A percentile compares a stretch with the other conserved stretches of the same genome.
Conservation (phyloP, 305 asterid genomes). For the Fraxinus greggii region DNA sequence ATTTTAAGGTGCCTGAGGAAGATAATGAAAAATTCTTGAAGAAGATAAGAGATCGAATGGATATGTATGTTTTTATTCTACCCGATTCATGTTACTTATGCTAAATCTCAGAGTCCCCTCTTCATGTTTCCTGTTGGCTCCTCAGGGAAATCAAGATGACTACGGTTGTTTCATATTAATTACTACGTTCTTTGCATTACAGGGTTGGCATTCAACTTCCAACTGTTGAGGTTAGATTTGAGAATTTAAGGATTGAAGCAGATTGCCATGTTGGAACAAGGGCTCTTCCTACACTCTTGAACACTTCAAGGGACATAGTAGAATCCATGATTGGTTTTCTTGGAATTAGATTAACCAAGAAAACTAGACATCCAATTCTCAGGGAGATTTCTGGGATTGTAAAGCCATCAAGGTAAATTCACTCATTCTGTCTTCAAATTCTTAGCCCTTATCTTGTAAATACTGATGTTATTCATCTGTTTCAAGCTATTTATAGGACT, state of each 20-base stretch:
- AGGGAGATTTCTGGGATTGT: constrained; percentile 54
- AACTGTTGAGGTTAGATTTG: constrained; percentile 57
- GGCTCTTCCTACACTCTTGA: constrained; percentile 63
- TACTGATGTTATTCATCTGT: neutral
- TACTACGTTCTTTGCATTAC: neutral
- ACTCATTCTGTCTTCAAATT: neutral
- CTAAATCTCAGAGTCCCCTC: neutral
- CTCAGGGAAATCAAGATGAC: neutral
- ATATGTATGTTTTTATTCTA: constrained; percentile 47
- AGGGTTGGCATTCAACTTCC: constrained; percentile 63
- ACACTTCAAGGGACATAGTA: constrained; percentile 45
- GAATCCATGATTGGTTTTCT: constrained; percentile 40
- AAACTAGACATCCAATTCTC: constrained; percentile 49
- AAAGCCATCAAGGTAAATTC: constrained; percentile 54
- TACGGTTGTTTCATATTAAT: neutral
- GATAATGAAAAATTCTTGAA: constrained; percentile 79
- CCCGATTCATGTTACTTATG: neutral
- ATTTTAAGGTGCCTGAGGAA: constrained; percentile 86
- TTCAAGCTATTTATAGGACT: neutral
- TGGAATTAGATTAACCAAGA: constrained; percentile 43
- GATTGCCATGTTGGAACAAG: constrained; percentile 60
- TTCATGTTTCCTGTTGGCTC: neutral
- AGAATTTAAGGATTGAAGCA: constrained; percentile 51
- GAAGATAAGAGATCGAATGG: constrained; percentile 66
- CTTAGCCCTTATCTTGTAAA: neutral